Base-by-base conservation (phyloP, 495 filamentous ascomycete genomes). In the Bombardia bombarda region DNA sequence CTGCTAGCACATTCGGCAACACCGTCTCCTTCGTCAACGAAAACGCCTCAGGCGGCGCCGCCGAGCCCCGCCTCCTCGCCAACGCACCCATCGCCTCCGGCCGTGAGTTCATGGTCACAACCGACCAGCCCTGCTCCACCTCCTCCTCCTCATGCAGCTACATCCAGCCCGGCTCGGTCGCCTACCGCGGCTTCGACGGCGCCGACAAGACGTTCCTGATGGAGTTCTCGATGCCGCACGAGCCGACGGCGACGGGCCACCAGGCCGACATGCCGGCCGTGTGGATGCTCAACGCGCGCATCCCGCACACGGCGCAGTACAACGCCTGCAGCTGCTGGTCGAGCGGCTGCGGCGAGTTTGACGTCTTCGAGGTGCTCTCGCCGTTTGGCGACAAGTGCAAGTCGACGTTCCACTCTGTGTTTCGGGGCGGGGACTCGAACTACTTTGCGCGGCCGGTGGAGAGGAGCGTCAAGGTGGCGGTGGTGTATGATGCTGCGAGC, bases 271-370 rank as follows among this genome's bases (percentile, higher is more conserved):
- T 78, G 73, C 81, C 81, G 3, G 70, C 81, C 5, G 72, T 78
- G 55, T 87, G 84, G 84, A 58, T 80, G 21, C 68, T 87, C 21
- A 87, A 87, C 63, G 77, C 79, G 6, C 67, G 73, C 32, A 84
- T 88, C 44, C 75, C 81, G 2, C 70, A 72, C 26, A 83, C 77
- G 2, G 60, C 70, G 1, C 83, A 87, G 51, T 87, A 87, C 58
- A 58, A 59, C 35, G 47, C 61, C 0, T 88, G 84, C 66, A 79
- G 70, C 34, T 87, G 84, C 64, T 86, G 82, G 81, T 56, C 60
- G 2, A 62, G 70, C 17, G 62, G 58, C 36, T 87, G 84, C 54
- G 84, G 82, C 45, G 83, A 87, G 65, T 72, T 83, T 35, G 84
- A 87, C 55, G 59, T 86, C 10, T 77, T 83, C 45, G 84, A 87